Conservation (phyloP, 345 rosid species). For the Corymbia maculata region DNA sequence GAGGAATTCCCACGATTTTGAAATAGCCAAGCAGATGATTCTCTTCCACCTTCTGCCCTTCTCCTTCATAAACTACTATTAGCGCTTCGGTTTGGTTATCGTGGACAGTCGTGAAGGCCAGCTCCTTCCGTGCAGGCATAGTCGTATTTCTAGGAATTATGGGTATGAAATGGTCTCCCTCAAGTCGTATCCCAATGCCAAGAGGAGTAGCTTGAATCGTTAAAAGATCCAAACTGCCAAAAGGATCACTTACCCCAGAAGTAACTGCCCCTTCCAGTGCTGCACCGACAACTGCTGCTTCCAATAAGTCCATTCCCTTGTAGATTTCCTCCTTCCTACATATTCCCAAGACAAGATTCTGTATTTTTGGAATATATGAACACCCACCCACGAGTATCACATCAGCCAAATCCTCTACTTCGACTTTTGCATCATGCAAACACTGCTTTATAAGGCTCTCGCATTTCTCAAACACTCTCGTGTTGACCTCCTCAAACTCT, state of each 20-base stretch:
- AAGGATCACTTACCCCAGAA: constrained; percentile 74
- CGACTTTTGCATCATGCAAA: constrained; percentile 57
- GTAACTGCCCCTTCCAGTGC: constrained; percentile 91
- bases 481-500: constrained; percentile 76
- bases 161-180: constrained; percentile 45
- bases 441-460: constrained; percentile 54
- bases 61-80: constrained; percentile 76
- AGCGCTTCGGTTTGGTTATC: constrained; percentile 72
- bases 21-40: constrained; percentile 82
- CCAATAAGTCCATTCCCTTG: constrained; percentile 42
- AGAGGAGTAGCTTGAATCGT: constrained; percentile 78
- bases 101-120: constrained; percentile 47
- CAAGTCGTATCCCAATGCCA: constrained; percentile 54
- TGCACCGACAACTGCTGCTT: constrained; percentile 78
- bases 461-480: constrained; percentile 44
- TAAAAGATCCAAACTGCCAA: constrained; percentile 70
- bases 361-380: constrained; percentile 52
- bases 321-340: constrained; percentile 56
- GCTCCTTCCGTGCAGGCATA: constrained; percentile 72
- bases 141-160: constrained; percentile 63
- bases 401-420: constrained; percentile 44
- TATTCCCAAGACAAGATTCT: constrained; percentile 24
- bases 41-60: constrained; percentile 50
- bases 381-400: constrained; percentile 86
- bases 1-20: constrained; percentile 69